These are phyloP conservation scores for Aphanomyces cochlioides DNA, from an alignment of 352 stramenopile species.

Conservation along the genomic window DNA sequence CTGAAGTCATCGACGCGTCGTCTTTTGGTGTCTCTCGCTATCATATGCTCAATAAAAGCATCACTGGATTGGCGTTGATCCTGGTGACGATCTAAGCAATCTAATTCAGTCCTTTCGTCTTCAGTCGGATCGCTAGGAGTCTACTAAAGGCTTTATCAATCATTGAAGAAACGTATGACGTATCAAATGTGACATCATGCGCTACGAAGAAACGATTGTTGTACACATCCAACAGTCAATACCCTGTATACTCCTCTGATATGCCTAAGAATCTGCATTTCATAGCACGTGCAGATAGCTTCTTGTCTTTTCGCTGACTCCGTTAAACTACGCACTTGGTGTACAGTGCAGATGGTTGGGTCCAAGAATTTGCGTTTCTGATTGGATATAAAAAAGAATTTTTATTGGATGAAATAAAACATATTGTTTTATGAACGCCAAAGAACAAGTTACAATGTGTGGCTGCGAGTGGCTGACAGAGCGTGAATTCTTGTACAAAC, in stretches of 20 bases:
- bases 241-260: background rate
- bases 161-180: background rate
- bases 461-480: no score
- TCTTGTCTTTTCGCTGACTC: background rate
- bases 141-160: background rate
- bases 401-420: no score
- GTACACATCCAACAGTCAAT: background rate
- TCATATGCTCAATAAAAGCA: no score
- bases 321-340: no score
- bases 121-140: background rate
- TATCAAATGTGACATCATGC: background rate
- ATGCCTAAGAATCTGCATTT: conserved; percentile 6
- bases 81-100: background rate
- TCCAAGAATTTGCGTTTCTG: no score
- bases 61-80: background rate
- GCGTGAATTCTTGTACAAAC: no score
- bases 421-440: no score
- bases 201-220: background rate
- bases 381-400: no score
- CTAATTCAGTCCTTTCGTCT: background rate
- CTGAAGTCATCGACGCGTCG: no score
- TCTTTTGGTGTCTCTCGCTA: no score
- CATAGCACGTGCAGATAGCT: background rate
- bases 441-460: no score
- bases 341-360: no score